These are phyloP conservation scores for Rhodofomes roseus DNA, from an alignment of 1,284 basidiomycete genomes.

Conservation along the genomic window DNA sequence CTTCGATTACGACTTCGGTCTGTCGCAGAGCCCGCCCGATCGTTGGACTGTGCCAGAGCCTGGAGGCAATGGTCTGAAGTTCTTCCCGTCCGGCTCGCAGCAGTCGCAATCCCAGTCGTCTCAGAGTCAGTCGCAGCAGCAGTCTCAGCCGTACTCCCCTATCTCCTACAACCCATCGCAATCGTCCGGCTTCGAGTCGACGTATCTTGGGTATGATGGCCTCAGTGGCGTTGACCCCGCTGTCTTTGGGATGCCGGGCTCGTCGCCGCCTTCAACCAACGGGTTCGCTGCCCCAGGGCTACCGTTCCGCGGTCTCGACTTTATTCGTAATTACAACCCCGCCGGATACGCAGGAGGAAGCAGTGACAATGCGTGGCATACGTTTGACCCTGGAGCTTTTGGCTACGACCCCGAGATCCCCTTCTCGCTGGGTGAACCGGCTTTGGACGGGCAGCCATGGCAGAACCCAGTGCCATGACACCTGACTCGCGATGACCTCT, in stretches of 20 bases:
- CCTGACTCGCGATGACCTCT: neutral
- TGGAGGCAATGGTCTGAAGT: constrained; percentile 23
- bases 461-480: neutral
- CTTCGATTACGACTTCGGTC: constrained; percentile 54
- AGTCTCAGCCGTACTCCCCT: constrained; percentile 10
- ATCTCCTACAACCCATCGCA: constrained; percentile 25
- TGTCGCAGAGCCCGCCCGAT: constrained; percentile 29
- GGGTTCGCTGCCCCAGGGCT: constrained; percentile 66
- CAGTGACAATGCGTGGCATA: constrained; percentile 70
- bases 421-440: constrained; percentile 48
- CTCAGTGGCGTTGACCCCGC: constrained; percentile 28
- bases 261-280: constrained; percentile 53
- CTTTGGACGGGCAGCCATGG: constrained; percentile 18
- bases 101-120: neutral
- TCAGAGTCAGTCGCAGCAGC: neutral
- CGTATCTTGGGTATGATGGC: constrained; percentile 43
- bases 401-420: constrained; percentile 71
- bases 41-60: constrained; percentile 22
- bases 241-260: constrained; percentile 44
- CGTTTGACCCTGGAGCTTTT: constrained; percentile 68
- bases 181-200: constrained; percentile 43
- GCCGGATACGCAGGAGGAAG: constrained; percentile 37
- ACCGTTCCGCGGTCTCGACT: constrained; percentile 77
- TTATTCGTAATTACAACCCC: constrained; percentile 65
- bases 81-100: constrained; percentile 22